Conservation (phyloP, 352 stramenopile species). For the Phytopythium montanum region DNA sequence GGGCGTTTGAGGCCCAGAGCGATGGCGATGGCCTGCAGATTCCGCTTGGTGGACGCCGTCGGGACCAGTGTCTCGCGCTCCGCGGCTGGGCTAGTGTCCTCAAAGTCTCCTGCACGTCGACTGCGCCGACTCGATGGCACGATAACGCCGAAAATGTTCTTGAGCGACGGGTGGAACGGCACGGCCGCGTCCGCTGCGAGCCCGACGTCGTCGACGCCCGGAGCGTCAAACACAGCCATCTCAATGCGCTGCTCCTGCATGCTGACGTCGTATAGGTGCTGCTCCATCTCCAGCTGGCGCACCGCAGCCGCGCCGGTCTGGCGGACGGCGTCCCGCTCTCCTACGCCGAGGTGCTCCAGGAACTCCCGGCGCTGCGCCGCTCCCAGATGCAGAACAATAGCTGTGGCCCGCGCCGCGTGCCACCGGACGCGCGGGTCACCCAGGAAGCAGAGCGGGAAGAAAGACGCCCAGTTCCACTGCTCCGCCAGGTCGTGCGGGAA, state of each 20-base stretch:
- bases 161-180: slow-evolving; percentile 69
- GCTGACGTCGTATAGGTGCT: slow-evolving; percentile 37
- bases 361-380: slow-evolving; percentile 66
- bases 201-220: slow-evolving; percentile 1
- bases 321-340: slow-evolving; percentile 41
- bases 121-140: slow-evolving; percentile 57
- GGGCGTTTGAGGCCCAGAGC: slow-evolving; percentile 72
- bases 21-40: slow-evolving; percentile 79
- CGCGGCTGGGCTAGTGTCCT: not conserved
- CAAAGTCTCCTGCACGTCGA: slow-evolving; percentile 14
- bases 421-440: slow-evolving; percentile 52
- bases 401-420: slow-evolving; percentile 58
- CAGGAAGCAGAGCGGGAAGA: slow-evolving; percentile 81
- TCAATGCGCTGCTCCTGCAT: slow-evolving; percentile 49
- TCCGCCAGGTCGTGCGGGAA: slow-evolving; percentile 46
- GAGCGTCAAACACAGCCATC: slow-evolving; percentile 24
- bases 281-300: slow-evolving; percentile 56
- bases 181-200: not conserved
- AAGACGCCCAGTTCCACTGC: slow-evolving; percentile 80
- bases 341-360: slow-evolving; percentile 41
- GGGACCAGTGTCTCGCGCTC: slow-evolving; percentile 36
- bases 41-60: slow-evolving; percentile 68
- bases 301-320: slow-evolving; percentile 18
- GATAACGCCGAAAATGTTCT: slow-evolving; percentile 82
- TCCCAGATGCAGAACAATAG: slow-evolving; percentile 61